phyloP scores from a whole-genome alignment of 2,329 filamentous ascomycete genomes.

The Ophiostoma novo-ulmi region DNA sequence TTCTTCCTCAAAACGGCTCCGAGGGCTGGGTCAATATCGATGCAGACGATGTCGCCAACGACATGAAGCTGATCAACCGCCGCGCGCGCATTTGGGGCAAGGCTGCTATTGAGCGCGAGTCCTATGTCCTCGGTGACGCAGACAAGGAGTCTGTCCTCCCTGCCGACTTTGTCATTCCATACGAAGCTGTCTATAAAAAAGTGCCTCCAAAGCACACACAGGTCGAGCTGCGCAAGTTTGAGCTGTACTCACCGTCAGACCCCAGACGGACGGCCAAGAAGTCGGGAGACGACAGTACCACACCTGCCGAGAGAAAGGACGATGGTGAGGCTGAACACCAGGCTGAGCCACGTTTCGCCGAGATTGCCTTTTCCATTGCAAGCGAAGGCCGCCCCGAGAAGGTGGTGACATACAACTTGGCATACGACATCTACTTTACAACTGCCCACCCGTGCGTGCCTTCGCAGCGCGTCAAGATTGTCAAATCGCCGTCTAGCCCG shows the following conservation, averaged over 20 bases:
- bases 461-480: slow-evolving; percentile 51
- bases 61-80: slow-evolving; percentile 24
- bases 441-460: slow-evolving; percentile 61
- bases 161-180: slow-evolving; percentile 58
- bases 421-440: slow-evolving; percentile 59
- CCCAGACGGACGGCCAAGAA: slow-evolving; percentile 37
- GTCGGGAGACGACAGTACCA: slow-evolving; percentile 3
- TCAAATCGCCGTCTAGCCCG: slow-evolving; percentile 56
- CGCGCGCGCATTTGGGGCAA: slow-evolving; percentile 57
- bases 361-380: slow-evolving; percentile 40
- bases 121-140: slow-evolving; percentile 54
- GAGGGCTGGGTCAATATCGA: slow-evolving; percentile 58
- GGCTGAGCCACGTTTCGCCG: slow-evolving; percentile 39
- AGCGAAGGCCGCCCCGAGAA: slow-evolving; percentile 40
- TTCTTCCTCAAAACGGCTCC: slow-evolving; percentile 40
- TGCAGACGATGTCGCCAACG: slow-evolving; percentile 45
- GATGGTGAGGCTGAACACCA: slow-evolving; percentile 31
- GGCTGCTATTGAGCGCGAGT: slow-evolving; percentile 53
- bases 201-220: slow-evolving; percentile 42
- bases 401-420: slow-evolving; percentile 43
- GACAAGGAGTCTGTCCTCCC: slow-evolving; percentile 52
- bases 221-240: slow-evolving; percentile 48
- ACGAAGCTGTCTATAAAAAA: slow-evolving; percentile 49
- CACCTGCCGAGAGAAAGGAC: slow-evolving; percentile 2
- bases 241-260: slow-evolving; percentile 43